Evolutionary conservation across 352 stramenopile species (phyloP).

Genomic region (Halophytophthora polymorphica): DNA sequence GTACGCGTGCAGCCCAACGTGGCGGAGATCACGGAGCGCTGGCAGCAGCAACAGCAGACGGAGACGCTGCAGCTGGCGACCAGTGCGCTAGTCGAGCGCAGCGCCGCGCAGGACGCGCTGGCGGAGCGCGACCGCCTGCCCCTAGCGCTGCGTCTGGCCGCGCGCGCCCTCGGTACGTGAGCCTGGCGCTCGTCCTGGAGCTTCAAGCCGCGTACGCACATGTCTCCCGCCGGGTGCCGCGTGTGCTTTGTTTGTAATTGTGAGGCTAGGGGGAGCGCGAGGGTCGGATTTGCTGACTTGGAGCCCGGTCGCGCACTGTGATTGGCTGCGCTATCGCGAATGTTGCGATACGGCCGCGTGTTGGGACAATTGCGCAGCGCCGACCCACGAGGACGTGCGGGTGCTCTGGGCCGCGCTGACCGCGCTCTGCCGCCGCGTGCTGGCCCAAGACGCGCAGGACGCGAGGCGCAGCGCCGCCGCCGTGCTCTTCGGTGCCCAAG

Average conservation of each 20-base stretch:
- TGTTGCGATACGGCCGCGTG: no score
- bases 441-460: conserved; percentile 1
- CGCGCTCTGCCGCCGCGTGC: conserved; percentile 15
- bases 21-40: conserved; percentile 18
- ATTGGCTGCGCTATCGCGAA: not conserved
- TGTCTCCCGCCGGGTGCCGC: no score
- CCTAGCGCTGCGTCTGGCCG: conserved; percentile 14
- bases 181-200: not conserved
- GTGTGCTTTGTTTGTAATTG: conserved; percentile 1
- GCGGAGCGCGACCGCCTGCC: conserved; percentile 5
- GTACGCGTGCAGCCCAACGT: conserved; percentile 30
- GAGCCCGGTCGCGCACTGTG: not conserved
- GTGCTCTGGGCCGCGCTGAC: conserved; percentile 12
- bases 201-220: not conserved
- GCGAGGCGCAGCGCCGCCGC: not conserved
- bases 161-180: conserved; percentile 15
- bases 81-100: conserved; percentile 1
- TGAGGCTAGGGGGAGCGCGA: not conserved
- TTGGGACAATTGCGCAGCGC: conserved; percentile 4
- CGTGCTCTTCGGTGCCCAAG: conserved; percentile 18
- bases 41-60: conserved; percentile 11
- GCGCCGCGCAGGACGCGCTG: not conserved
- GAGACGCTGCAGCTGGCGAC: not conserved
- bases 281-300: not conserved
- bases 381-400: conserved; percentile 8